Conservation (phyloP, 2,329 filamentous ascomycete species). For the Sclerotinia subarctica region DNA sequence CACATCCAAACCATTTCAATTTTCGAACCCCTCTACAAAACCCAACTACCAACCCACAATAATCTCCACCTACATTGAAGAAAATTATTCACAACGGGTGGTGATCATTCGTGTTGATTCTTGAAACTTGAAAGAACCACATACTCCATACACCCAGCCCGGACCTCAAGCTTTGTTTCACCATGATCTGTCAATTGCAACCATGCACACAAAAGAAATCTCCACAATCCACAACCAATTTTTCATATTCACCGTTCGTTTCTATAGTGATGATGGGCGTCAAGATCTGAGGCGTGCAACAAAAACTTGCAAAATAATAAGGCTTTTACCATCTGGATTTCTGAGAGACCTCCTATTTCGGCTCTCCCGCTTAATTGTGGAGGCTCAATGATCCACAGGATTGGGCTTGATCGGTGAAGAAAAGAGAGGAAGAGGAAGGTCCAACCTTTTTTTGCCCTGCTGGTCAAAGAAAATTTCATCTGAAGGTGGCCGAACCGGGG, state of each 20-base stretch:
- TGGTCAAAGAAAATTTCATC: conserved; percentile 9
- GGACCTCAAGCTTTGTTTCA: neutral
- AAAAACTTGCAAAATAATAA: neutral
- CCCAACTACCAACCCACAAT: neutral
- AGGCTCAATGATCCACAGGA: neutral
- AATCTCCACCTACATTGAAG: neutral
- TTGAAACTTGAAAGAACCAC: neutral
- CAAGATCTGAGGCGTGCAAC: neutral
- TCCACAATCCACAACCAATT: neutral
- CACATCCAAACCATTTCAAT: neutral
- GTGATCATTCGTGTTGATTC: neutral
- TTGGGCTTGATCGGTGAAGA: neutral
- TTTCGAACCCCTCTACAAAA: neutral
- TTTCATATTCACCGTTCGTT: neutral
- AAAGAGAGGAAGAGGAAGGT: neutral
- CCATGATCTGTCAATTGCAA: conserved; percentile 11
- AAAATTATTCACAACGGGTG: neutral
- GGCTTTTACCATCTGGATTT: neutral
- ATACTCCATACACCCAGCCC: neutral
- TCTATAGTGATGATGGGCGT: neutral
- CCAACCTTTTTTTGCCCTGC: neutral
- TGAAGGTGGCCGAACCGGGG: neutral
- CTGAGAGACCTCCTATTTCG: neutral
- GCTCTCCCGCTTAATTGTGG: conserved; percentile 1
- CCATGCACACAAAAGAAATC: neutral